phyloP scores from a whole-genome alignment of 176 grass and related monocot genomes.

The Musa beccarii region DNA sequence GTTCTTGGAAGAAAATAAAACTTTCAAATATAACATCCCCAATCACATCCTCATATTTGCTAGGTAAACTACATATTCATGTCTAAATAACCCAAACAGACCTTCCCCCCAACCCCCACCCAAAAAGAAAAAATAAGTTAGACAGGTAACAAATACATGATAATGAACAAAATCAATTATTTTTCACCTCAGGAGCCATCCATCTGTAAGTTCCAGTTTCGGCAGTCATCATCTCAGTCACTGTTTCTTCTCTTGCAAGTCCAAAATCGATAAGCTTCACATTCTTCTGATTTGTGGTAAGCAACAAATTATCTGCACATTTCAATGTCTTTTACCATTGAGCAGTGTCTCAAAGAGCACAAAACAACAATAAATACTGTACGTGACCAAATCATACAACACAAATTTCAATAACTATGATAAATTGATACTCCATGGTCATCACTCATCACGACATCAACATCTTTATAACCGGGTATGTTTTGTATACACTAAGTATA shows the following conservation, averaged over 20 bases:
- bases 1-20: no score
- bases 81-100: no score
- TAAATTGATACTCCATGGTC: neutral
- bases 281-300: constrained; percentile 87
- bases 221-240: constrained; percentile 98
- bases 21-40: no score
- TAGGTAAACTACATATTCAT: no score
- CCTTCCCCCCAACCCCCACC: neutral
- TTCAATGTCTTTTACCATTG: neutral
- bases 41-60: no score
- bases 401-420: neutral
- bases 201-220: constrained; percentile 97
- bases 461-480: no score
- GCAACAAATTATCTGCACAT: constrained; percentile 85
- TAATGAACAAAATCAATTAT: neutral
- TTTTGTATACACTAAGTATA: no score
- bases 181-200: constrained; percentile 94
- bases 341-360: neutral
- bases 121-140: neutral
- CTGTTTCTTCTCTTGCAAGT: constrained; percentile 93
- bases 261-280: constrained; percentile 96
- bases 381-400: neutral
- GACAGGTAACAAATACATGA: neutral
- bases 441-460: no score
- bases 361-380: neutral